A percentile compares a stretch with the other conserved stretches of the same genome.
phyloP scores from a whole-genome alignment of 2,329 filamentous ascomycete species.

The Parastagonospora avenae region DNA sequence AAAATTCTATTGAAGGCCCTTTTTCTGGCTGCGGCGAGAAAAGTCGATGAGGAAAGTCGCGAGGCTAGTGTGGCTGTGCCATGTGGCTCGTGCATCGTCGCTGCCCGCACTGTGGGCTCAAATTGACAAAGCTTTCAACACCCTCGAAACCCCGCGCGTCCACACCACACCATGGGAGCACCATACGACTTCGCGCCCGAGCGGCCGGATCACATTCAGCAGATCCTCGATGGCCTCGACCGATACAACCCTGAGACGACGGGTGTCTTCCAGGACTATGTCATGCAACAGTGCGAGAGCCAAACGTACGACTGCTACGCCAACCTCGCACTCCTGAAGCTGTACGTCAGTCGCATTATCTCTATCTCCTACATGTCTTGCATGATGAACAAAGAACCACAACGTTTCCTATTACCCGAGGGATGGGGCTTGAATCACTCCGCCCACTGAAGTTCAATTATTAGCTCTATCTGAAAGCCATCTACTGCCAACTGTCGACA shows the following conservation, averaged over 20 bases:
- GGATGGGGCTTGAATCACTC: slow-evolving; percentile 63
- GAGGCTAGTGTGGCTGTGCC: neutral
- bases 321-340: slow-evolving; percentile 92
- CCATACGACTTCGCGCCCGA: slow-evolving; percentile 88
- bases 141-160: slow-evolving; percentile 29
- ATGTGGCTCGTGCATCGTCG: neutral
- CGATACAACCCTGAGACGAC: slow-evolving; percentile 99
- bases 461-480: slow-evolving; percentile 75
- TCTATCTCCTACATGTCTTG: slow-evolving; percentile 18
- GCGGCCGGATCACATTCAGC: slow-evolving; percentile 87
- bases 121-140: slow-evolving; percentile 22
- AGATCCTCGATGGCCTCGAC: slow-evolving; percentile 95
- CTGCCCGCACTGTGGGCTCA: slow-evolving; percentile 21
- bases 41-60: too few species aligned
- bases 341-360: slow-evolving; percentile 68
- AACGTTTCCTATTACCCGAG: slow-evolving; percentile 99
- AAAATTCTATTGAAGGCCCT: too few species aligned
- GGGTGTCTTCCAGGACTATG: slow-evolving; percentile 89
- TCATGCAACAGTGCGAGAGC: slow-evolving; percentile 91
- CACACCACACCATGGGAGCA: slow-evolving; percentile 50
- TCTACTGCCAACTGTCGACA: slow-evolving; percentile 5
- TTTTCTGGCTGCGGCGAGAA: too few species aligned
- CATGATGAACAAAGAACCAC: slow-evolving; percentile 75
- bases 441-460: slow-evolving; percentile 70
- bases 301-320: slow-evolving; percentile 95